Percentiles rank a stretch among this genome's conserved stretches.
Conservation (phyloP, 192 early-diverging fungal genomes). For the Entophlyctis luteolus region DNA sequence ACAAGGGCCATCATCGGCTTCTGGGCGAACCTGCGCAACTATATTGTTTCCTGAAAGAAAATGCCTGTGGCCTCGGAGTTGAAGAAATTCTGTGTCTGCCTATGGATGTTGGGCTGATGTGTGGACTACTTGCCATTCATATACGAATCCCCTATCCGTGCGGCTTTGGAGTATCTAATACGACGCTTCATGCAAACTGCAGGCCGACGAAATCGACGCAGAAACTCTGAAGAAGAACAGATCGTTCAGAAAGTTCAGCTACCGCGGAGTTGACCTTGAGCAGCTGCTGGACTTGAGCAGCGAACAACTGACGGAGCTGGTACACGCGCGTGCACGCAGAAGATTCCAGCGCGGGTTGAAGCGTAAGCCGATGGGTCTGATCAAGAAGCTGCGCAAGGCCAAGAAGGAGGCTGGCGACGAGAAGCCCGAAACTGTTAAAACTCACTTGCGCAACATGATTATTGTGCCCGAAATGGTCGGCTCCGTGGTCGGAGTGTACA, state of each 20-base stretch:
- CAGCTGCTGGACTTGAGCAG: conserved; percentile 90
- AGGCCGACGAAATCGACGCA: conserved; percentile 51
- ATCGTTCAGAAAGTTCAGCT: conserved; percentile 97
- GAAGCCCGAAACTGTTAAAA: conserved; percentile 97
- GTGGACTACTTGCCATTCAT: too few species aligned
- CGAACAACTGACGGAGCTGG: conserved; percentile 88
- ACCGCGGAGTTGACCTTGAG: conserved; percentile 96
- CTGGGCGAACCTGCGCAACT: too few species aligned
- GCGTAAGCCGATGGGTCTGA: conserved; percentile 98
- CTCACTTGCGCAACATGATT: conserved; percentile 99
- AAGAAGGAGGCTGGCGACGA: conserved; percentile 90
- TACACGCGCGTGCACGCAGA: conserved; percentile 92
- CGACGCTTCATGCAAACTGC: too few species aligned
- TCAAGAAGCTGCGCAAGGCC: conserved; percentile 99
- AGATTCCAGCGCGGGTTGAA: conserved; percentile 97
- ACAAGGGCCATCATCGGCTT: too few species aligned
- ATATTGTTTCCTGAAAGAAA: too few species aligned
- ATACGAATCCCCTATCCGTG: too few species aligned
- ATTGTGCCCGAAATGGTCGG: conserved; percentile 99
- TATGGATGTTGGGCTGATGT: too few species aligned
- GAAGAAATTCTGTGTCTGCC: too few species aligned
- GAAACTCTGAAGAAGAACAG: conserved; percentile 73
- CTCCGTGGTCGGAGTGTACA: conserved; percentile 92
- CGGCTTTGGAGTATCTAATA: too few species aligned
- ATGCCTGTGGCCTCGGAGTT: too few species aligned